Base-by-base conservation (phyloP, 2,329 filamentous ascomycete species). In the Ascochyta fabae region DNA sequence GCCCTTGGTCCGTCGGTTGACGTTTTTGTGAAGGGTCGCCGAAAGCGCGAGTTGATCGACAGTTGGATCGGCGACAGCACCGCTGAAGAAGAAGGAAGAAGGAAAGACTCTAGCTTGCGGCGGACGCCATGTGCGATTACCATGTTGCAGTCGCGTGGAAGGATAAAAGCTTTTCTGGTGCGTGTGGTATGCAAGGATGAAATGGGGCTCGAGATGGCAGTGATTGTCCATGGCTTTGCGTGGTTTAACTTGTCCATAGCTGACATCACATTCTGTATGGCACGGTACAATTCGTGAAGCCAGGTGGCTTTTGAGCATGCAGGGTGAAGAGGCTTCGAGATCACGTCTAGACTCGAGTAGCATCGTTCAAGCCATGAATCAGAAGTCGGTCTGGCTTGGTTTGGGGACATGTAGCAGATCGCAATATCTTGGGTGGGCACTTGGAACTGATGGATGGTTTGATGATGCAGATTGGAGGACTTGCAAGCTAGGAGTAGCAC, bases 61-160 rank as follows among this genome's bases (percentile, higher is more conserved):
- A 19, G 12, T 2, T 29, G 13, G 39, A 55, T 55, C 52, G 45
- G 10, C 29, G 12, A 3, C 12, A 3, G 29, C 12, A 15, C 12
- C 10, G 12, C 12, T 1, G 12, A 12, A 31, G 4, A 12, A 15
- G 12, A 31, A 31, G 29, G 29, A 15, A 15, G 12, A 12, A 6
- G 13, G 4, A 9, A 29, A 29, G 27, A 36, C 19, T 19, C 2
- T 19, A 19, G 19, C 19, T 19, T 19, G 19, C 19, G 19, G 19
- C 19, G 19, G 19, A 19, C 19, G 19, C 19, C 19, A 19, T 19
- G 19, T 19, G 19, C 19, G 19, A 19, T 19, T 19, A 19, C 53
- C 46, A 50, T 42, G 53, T 55, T 55, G 36, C 41, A 41, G 29
- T 50, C 53, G 47, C 53, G 35, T 55, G 31, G 45, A 44, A n/a